Percentiles rank a stretch among this genome's conserved stretches.
phyloP scores from a whole-genome alignment of 805 yeast genomes.

The Candida rishiriensis region DNA sequence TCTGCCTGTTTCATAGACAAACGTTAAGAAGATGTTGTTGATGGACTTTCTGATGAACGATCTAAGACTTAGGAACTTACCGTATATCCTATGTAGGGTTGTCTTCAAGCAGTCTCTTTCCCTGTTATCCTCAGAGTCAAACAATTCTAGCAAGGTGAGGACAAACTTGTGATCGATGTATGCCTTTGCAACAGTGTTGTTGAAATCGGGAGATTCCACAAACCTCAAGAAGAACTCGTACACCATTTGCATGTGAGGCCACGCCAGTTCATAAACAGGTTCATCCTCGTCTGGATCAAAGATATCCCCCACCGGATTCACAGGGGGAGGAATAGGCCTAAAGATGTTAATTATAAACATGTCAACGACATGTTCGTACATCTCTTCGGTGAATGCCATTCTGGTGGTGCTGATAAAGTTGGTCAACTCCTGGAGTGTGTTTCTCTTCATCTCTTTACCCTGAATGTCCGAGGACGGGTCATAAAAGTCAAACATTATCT shows the following conservation, averaged over 20 bases:
- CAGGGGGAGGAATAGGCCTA: slow-evolving; percentile 97
- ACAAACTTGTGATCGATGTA: slow-evolving; percentile 91
- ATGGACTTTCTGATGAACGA: slow-evolving; percentile 89
- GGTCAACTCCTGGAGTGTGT: slow-evolving; percentile 82
- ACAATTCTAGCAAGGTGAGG: slow-evolving; percentile 73
- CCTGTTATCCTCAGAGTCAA: slow-evolving; percentile 94
- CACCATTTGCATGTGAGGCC: slow-evolving; percentile 98
- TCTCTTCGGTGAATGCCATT: slow-evolving; percentile 82
- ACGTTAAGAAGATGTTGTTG: slow-evolving; percentile 87
- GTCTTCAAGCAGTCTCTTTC: slow-evolving; percentile 95
- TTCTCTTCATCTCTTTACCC: slow-evolving; percentile 88
- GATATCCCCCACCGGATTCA: slow-evolving; percentile 92
- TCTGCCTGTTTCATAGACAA: slow-evolving; percentile 90
- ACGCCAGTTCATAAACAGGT: slow-evolving; percentile 91
- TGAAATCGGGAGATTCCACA: slow-evolving; percentile 91
- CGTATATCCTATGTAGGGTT: slow-evolving; percentile 92
- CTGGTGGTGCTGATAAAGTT: slow-evolving; percentile 81
- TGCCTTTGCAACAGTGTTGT: slow-evolving; percentile 88
- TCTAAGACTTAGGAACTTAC: slow-evolving; percentile 85
- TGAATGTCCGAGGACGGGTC: slow-evolving; percentile 90
- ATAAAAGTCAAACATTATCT: slow-evolving; percentile 86
- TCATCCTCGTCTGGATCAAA: slow-evolving; percentile 99
- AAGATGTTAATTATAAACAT: slow-evolving; percentile 89
- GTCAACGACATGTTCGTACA: slow-evolving; percentile 80
- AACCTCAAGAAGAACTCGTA: slow-evolving; percentile 92